Conservation (phyloP, 257 asterid genomes). For the Cinchona pubescens region DNA sequence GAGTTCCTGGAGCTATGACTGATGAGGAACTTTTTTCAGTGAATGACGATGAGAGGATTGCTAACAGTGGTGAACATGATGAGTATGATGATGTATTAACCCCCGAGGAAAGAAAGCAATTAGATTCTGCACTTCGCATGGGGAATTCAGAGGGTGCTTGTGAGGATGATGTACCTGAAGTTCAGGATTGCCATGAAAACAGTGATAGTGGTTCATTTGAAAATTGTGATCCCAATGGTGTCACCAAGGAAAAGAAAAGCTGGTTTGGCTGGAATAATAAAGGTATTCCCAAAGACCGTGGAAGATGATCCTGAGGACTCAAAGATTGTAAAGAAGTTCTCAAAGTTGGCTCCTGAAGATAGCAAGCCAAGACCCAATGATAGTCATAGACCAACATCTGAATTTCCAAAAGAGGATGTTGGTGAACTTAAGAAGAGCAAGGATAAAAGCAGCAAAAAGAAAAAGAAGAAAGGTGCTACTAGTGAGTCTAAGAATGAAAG, state of each 20-base stretch:
- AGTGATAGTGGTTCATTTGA: conserved; percentile 60
- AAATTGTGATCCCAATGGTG: conserved; percentile 71
- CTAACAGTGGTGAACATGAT: conserved; percentile 55
- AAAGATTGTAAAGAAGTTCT: conserved; percentile 66
- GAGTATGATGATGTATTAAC: conserved; percentile 82
- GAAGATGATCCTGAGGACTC: conserved; percentile 84
- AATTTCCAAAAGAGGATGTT: conserved; percentile 58
- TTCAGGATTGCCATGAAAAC: conserved; percentile 64
- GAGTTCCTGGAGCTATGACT: conserved; percentile 99
- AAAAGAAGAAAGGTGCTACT: conserved; percentile 67
- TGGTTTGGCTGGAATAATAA: conserved; percentile 94
- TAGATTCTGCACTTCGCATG: conserved; percentile 87
- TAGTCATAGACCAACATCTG: conserved; percentile 65
- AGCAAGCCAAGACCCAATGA: conserved; percentile 59
- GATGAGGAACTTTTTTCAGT: conserved; percentile 90
- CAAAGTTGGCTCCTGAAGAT: conserved; percentile 74
- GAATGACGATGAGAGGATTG: conserved; percentile 70
- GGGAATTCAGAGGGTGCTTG: conserved; percentile 60
- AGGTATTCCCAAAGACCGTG: conserved; percentile 59
- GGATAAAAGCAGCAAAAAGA: conserved; percentile 84
- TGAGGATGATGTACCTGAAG: conserved; percentile 75
- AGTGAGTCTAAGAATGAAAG: conserved; percentile 44
- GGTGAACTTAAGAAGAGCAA: conserved; percentile 68
- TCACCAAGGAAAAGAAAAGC: conserved; percentile 77
- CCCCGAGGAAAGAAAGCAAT: conserved; percentile 90